Base-by-base conservation (phyloP, 2,329 filamentous ascomycete genomes). In the Thielaviopsis musarum region DNA sequence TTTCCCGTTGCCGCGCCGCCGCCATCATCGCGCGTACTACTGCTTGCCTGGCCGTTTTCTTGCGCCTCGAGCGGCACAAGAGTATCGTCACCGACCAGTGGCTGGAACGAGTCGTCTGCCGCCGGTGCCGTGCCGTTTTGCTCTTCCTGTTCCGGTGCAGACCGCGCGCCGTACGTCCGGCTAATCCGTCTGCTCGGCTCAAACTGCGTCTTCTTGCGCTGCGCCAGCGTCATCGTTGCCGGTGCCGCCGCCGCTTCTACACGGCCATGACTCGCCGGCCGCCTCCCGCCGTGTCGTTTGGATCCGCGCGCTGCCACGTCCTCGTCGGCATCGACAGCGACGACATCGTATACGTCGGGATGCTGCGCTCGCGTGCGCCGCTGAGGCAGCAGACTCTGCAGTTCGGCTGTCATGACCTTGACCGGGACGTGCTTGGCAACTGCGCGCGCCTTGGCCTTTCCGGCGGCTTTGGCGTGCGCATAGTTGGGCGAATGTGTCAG, bases 401-500 rank as follows among this genome's bases (percentile, higher is more conserved):
- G 70, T 12, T 79, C 77, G 0, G 78, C 78, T 1, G 80, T 81
- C 0, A 77, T 80, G 5, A 79, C 62, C 59, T 76, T 74, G 13
- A 67, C 63, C 3, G 75, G 76, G 0, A 71, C 74, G 10, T 73
- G 58, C 53, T 72, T 71, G 3, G 72, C 69, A 4, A 70, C 71
- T 7, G 66, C 67, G 52, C 72, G 73, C 13, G 54, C 21, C 15
- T 28, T 48, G 21, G n/a, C 54, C 54, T 67, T 67, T 63, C 63
- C 72, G 63, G 3, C 66, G 64, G 21, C 64, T 64, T 54, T 64
- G 67, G 13, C 62, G 60, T 17, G 65, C 63, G 64, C 68, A 62
- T 73, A 76, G 64, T 84, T 84, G 34, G 82, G 82, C 0, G 82
- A 85, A 65, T 85, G 81, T 3, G 82, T 85, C 3, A 85, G 72